Percentiles rank a stretch among this genome's conserved stretches.
Conservation (phyloP, 2,329 filamentous ascomycete species). For the Fonsecaea erecta region DNA sequence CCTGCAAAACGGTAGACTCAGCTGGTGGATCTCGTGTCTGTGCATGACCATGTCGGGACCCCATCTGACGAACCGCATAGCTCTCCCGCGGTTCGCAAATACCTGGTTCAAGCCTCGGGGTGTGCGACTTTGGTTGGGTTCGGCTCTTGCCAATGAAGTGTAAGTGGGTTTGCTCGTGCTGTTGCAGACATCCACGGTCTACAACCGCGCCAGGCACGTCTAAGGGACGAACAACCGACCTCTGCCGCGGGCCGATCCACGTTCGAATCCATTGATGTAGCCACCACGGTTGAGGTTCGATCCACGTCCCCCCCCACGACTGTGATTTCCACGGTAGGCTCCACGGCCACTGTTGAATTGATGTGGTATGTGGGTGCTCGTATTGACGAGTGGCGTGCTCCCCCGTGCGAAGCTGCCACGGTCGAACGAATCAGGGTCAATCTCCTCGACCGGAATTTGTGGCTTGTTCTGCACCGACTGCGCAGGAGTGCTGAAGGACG, state of each 20-base stretch:
- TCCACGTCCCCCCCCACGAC: conserved; percentile 26
- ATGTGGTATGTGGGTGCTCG: conserved; percentile 23
- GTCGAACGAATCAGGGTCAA: conserved; percentile 55
- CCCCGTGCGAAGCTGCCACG: conserved; percentile 41
- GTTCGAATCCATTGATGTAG: conserved; percentile 31
- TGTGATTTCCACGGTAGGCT: conserved; percentile 20
- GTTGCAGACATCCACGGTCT: conserved; percentile 14
- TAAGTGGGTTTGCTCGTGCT: conserved; percentile 15
- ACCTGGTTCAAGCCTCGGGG: background rate
- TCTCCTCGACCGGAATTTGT: conserved; percentile 53
- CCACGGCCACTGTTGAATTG: conserved; percentile 25
- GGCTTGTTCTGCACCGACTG: conserved; percentile 29
- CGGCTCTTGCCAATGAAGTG: conserved; percentile 13
- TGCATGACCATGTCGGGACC: background rate
- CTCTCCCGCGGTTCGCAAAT: background rate
- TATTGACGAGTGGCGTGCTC: conserved; percentile 36
- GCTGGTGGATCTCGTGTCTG: background rate
- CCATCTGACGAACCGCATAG: conserved; percentile 1
- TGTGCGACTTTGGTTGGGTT: conserved; percentile 1
- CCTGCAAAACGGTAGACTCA: conserved; percentile 8
- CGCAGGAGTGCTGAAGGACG: conserved; percentile 31
- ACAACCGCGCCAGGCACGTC: conserved; percentile 9
- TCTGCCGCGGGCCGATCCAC: conserved; percentile 36
- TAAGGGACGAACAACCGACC: conserved; percentile 39
- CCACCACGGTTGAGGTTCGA: conserved; percentile 30